A percentile compares a stretch with the other conserved stretches of the same genome.
Evolutionary conservation across 139 green algal genomes (phyloP).

Genomic region (Astrephomene gubernaculifera): DNA sequence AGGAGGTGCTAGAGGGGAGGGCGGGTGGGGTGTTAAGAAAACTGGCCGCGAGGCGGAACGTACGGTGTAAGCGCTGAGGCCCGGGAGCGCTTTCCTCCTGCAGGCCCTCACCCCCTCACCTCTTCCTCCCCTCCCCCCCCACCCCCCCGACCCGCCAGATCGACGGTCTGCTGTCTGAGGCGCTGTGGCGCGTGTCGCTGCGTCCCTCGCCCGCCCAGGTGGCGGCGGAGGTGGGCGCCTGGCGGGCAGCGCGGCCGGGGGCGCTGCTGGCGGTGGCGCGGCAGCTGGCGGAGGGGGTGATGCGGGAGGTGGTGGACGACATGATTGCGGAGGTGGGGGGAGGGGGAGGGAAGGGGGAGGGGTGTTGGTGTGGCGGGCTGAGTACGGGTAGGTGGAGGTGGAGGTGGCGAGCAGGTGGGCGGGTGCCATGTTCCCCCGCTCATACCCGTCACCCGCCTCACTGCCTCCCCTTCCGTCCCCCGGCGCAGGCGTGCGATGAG

Average conservation of each 20-base stretch:
- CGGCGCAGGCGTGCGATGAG: conserved; percentile 41
- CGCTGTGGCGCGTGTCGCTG: conserved; percentile 34
- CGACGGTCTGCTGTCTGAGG: conserved; percentile 39
- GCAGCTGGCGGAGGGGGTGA: conserved; percentile 57
- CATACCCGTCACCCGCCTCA: neutral
- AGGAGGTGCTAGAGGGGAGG: too few species aligned
- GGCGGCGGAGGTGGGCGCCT: conserved; percentile 56
- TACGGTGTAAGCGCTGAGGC: too few species aligned
- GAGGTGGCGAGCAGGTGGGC: neutral
- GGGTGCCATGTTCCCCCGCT: neutral
- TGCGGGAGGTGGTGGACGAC: conserved; percentile 64
- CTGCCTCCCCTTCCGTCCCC: neutral
- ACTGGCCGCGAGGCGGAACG: too few species aligned
- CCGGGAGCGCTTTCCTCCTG: neutral
- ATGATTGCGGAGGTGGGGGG: conserved; percentile 51
- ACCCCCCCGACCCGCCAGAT: neutral
- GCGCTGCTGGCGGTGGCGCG: conserved; percentile 52
- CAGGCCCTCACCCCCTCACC: neutral
- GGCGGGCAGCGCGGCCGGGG: conserved; percentile 36
- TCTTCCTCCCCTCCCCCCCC: neutral
- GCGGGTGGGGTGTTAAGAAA: too few species aligned
- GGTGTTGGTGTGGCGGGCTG: too few species aligned
- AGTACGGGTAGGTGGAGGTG: neutral
- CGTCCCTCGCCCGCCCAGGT: conserved; percentile 45
- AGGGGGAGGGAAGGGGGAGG: neutral